Evolutionary conservation across 2,329 filamentous ascomycete species (phyloP), one percentile per base, ranked within the genome.

Genomic region (Fusarium nanum): DNA sequence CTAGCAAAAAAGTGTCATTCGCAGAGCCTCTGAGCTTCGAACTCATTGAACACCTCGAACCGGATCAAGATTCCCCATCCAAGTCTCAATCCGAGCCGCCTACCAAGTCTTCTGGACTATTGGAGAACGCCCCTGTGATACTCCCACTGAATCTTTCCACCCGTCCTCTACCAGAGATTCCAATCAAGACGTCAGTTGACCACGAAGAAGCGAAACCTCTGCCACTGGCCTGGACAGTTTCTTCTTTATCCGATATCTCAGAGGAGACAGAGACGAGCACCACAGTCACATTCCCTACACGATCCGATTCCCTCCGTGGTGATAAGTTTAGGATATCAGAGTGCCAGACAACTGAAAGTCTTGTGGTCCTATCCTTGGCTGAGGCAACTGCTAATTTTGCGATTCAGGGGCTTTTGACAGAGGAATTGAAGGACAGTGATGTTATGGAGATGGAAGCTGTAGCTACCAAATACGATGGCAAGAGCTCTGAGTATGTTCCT

Each of bases 131-230:
- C 16, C 49, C 54, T 20, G 30, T 34, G 14, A 25, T 61, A 18
- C 44, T 34, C n/a, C n/a, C 47, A 14, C 42, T 60, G 20, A n/a
- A 40, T 7, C 32, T 34, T 23, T 20, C 34, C 23, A 44, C 32
- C 34, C 73, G 72, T 7, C 73, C 73, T 13, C 62, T 75, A 13
- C 73, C 73, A 18, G 63, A 75, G 28, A 56, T 74, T 20, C 73
- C 73, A 22, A 45, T 57, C 16, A 61, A 44, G 22, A 54, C 23
- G 23, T n/a, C 34, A 18, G n/a, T n/a, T 12, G 20, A 46, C 9
- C 55, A 58, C 11, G 56, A 59, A 45, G 65, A 61, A 4, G 56
- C 49, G 27, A 56, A 65, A 22, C 56, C 59, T 14, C 52, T 27
- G 25, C 32, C 62, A 22, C 56, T 57, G 25, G 59, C 64, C 13